phyloP scores from a whole-genome alignment of 495 filamentous ascomycete species.

The Penicilliopsis zonata region DNA sequence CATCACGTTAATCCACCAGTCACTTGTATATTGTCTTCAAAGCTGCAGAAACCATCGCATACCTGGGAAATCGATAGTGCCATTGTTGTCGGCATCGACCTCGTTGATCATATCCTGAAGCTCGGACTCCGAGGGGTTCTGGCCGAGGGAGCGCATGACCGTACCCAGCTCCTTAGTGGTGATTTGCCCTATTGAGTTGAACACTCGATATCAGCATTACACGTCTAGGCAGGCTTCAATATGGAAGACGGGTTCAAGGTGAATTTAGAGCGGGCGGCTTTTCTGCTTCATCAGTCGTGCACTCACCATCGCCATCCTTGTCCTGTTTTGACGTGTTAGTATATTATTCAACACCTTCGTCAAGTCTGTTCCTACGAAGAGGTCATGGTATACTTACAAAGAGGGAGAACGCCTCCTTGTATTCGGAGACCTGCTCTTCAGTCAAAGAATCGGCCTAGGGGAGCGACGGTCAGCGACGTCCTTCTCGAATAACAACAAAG shows the following conservation, averaged over 20 bases:
- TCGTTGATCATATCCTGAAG: slow-evolving; percentile 99
- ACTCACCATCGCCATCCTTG: slow-evolving; percentile 99
- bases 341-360: slow-evolving; percentile 3
- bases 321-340: slow-evolving; percentile 46
- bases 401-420: slow-evolving; percentile 99
- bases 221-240: too few relatives aligned
- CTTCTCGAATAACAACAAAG: slow-evolving; percentile 6
- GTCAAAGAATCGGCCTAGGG: slow-evolving; percentile 81
- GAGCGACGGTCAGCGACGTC: slow-evolving; percentile 13
- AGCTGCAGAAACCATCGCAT: slow-evolving; percentile 25
- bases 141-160: slow-evolving; percentile 98
- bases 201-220: slow-evolving; percentile 1
- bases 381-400: slow-evolving; percentile 62
- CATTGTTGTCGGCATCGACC: slow-evolving; percentile 98
- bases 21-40: not conserved
- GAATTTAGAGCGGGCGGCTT: slow-evolving; percentile 1
- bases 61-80: slow-evolving; percentile 99
- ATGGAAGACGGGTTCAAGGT: too few relatives aligned
- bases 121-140: slow-evolving; percentile 98
- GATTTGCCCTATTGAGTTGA: slow-evolving; percentile 66
- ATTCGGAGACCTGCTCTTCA: slow-evolving; percentile 99
- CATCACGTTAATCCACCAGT: not conserved
- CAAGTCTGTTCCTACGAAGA: slow-evolving; percentile 6
- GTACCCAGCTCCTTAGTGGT: slow-evolving; percentile 98
- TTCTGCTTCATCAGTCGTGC: slow-evolving; percentile 3